Base-by-base conservation (phyloP, 1,139 yeast genomes). In the Petasospora fabianii region DNA sequence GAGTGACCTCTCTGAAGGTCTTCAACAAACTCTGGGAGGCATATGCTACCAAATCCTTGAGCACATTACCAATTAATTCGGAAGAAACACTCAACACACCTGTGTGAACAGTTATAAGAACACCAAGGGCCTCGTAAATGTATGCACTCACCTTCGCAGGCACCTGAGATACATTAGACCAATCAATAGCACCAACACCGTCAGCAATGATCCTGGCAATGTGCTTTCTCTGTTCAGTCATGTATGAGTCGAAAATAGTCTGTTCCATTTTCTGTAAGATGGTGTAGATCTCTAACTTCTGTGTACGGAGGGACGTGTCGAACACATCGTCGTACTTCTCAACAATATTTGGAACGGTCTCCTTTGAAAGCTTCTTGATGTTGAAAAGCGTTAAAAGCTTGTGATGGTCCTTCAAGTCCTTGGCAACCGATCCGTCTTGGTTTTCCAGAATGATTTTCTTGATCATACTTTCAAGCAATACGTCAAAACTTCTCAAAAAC, bases 41-140 rank as follows among this genome's bases (percentile, higher is more conserved):
- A 44, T 74, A 74, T 22, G 66, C 65, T 46, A 71, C 69, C 13
- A 78, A 62, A 34, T 69, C 74, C 18, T 63, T 58, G 16, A 77
- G 56, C 4, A 76, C 70, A 12, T 65, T 60, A 22, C 60, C 55
- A 8, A 75, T 66, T 32, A 76, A 54, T 26, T 62, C 65, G 1
- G 72, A 68, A 0, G 80, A 73, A 13, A 74, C 67, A 30, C 67
- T 68, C 24, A 65, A 55, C 24, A 77, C 75, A 38, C 68, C 70
- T 20, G 80, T 66, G 49, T 77, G 80, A 1, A 77, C 71, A 14
- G 69, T 61, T 6, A 80, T 77, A 19, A 82, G 55, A 27, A 71
- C 58, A 55, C 77, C 66, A 32, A 80, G 56, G 1, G 72, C 62
- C 41, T 77, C 75, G 41, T 76, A 70, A 6, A 80, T 60, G 51